Evolutionary conservation across 352 stramenopile species (phyloP).

Genomic region (Phytophthora pisi): DNA sequence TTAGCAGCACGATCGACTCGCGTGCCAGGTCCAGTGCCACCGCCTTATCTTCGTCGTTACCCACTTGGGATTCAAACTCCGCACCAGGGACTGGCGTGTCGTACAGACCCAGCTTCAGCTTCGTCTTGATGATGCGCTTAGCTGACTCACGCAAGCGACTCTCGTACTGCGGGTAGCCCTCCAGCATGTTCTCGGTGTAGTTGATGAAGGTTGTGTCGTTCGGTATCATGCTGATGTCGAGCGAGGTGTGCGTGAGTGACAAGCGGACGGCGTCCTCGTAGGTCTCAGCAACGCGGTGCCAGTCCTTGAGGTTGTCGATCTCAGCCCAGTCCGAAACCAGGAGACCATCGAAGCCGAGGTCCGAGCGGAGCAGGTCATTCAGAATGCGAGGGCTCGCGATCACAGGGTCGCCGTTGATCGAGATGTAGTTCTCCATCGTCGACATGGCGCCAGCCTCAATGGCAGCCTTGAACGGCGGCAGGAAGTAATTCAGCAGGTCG

Average conservation of each 20-base stretch:
- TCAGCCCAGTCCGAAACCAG: constrained; percentile 91
- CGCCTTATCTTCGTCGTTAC: constrained; percentile 17
- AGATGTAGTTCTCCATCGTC: constrained; percentile 94
- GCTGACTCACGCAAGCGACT: constrained; percentile 58
- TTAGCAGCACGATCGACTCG: constrained; percentile 78
- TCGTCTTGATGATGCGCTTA: constrained; percentile 66
- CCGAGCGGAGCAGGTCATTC: constrained; percentile 67
- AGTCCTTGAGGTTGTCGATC: constrained; percentile 83
- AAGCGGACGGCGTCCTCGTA: constrained; percentile 59
- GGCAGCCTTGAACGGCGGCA: constrained; percentile 78
- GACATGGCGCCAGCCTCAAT: constrained; percentile 77
- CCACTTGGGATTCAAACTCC: background rate
- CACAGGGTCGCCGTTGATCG: constrained; percentile 89
- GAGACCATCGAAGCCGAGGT: constrained; percentile 84
- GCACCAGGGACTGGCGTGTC: constrained; percentile 51
- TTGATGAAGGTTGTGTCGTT: constrained; percentile 53
- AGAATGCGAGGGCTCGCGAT: constrained; percentile 79
- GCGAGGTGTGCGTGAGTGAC: constrained; percentile 70
- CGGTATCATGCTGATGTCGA: constrained; percentile 92
- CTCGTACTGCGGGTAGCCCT: constrained; percentile 36
- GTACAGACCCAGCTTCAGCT: constrained; percentile 71
- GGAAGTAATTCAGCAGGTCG: constrained; percentile 82
- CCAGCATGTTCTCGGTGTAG: constrained; percentile 45
- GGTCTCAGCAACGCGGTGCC: constrained; percentile 47
- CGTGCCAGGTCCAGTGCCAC: constrained; percentile 61